Evolutionary conservation across 2,329 filamentous ascomycete genomes (phyloP).

Genomic region (Alternaria arbusti): DNA sequence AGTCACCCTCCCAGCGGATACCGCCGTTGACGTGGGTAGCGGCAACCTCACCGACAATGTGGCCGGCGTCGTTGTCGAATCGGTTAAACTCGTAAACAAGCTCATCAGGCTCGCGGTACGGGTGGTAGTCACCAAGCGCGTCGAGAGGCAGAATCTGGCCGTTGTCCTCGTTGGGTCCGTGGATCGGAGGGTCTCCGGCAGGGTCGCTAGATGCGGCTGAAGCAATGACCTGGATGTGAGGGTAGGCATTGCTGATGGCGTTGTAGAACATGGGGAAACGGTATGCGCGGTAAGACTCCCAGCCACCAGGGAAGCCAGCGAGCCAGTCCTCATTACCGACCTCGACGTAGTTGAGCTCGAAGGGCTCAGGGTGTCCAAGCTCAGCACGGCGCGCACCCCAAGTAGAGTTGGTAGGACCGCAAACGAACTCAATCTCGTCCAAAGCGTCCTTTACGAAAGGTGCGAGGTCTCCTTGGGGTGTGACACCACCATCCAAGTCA

Average conservation of each 20-base stretch:
- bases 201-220: constrained; percentile 41
- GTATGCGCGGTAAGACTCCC: constrained; percentile 38
- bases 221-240: constrained; percentile 45
- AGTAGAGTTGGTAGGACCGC: constrained; percentile 36
- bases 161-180: constrained; percentile 40
- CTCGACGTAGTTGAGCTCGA: constrained; percentile 47
- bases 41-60: constrained; percentile 47
- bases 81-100: constrained; percentile 51
- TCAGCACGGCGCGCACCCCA: constrained; percentile 45
- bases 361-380: constrained; percentile 48
- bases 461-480: constrained; percentile 47
- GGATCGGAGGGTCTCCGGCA: constrained; percentile 34
- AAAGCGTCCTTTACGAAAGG: constrained; percentile 48
- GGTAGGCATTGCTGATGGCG: constrained; percentile 43
- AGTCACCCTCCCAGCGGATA: constrained; percentile 31
- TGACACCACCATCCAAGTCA: constrained; percentile 50
- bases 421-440: constrained; percentile 46
- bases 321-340: constrained; percentile 51
- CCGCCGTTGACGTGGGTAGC: constrained; percentile 41
- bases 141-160: constrained; percentile 29
- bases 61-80: constrained; percentile 50
- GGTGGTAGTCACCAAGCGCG: constrained; percentile 50
- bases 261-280: constrained; percentile 44
- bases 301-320: constrained; percentile 36
- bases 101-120: constrained; percentile 53